phyloP scores from a whole-genome alignment of 805 yeast species.

The Starmerella vaccinii region DNA sequence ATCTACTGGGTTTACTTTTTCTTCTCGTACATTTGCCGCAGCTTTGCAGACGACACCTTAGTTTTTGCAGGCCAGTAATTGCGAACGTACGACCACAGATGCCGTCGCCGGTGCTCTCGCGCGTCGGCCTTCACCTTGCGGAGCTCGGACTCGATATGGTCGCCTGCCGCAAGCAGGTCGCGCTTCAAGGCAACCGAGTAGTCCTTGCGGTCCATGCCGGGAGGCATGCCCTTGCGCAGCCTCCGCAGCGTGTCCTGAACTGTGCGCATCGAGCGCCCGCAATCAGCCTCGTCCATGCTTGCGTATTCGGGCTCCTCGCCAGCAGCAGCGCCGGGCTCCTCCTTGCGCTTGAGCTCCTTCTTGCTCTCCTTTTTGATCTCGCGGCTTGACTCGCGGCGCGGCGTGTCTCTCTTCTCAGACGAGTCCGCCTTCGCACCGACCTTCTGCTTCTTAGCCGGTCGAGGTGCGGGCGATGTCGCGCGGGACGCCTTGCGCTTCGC shows the following conservation, averaged over 20 bases:
- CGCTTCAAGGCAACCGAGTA: constrained; percentile 63
- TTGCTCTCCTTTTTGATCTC: constrained; percentile 22
- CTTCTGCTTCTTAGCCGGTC: constrained; percentile 17
- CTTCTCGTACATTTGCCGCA: constrained; percentile 59
- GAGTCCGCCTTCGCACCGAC: constrained; percentile 6
- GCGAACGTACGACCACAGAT: constrained; percentile 76
- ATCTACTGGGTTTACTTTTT: constrained; percentile 14
- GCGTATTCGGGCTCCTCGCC: constrained; percentile 47
- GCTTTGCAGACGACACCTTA: constrained; percentile 50
- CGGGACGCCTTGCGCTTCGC: constrained; percentile 14
- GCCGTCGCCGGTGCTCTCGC: constrained; percentile 40
- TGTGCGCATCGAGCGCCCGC: constrained; percentile 52
- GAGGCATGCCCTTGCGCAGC: constrained; percentile 53
- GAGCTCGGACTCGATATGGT: constrained; percentile 45
- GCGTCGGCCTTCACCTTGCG: constrained; percentile 27
- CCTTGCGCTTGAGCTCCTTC: constrained; percentile 16
- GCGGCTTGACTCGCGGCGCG: not conserved
- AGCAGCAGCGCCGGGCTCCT: constrained; percentile 8
- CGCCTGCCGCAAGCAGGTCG: constrained; percentile 65
- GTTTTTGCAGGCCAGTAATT: constrained; percentile 72
- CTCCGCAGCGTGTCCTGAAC: constrained; percentile 56
- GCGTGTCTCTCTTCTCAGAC: constrained; percentile 10
- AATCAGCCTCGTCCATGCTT: constrained; percentile 65
- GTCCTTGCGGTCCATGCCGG: constrained; percentile 62
- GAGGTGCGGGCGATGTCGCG: constrained; percentile 15